A percentile compares a stretch with the other conserved stretches of the same genome.
These are phyloP conservation scores for Phytophthora tentaculata DNA, from an alignment of 352 stramenopile genomes.

Conservation along the genomic window DNA sequence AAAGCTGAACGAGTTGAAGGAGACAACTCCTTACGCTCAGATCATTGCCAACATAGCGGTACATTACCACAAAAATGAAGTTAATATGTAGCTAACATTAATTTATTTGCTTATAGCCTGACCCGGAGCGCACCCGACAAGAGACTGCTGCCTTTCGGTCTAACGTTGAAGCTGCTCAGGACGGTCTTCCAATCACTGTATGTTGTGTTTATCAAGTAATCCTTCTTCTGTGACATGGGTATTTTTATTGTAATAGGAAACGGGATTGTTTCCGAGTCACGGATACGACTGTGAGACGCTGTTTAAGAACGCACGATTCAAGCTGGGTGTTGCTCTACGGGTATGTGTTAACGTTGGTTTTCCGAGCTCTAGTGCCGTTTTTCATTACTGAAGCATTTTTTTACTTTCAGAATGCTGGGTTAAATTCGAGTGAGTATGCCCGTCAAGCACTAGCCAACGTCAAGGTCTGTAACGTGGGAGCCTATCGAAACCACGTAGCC, in stretches of 20 bases:
- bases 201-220: background rate
- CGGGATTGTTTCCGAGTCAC: constrained; percentile 70
- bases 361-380: background rate
- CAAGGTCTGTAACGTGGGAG: constrained; percentile 71
- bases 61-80: background rate
- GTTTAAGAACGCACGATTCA: constrained; percentile 86
- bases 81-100: background rate
- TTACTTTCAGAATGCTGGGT: constrained; percentile 53
- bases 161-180: constrained; percentile 68
- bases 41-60: constrained; percentile 65
- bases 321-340: constrained; percentile 73
- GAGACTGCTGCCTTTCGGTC: constrained; percentile 72
- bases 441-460: constrained; percentile 68
- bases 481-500: constrained; percentile 69
- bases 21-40: constrained; percentile 74
- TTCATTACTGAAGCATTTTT: background rate
- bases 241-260: constrained; percentile 50
- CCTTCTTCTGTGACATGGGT: background rate
- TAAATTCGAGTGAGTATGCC: constrained; percentile 72
- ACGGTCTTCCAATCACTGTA: constrained; percentile 61
- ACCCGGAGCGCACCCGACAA: constrained; percentile 70
- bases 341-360: constrained; percentile 27
- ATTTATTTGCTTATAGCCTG: constrained; percentile 36
- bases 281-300: constrained; percentile 80
- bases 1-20: constrained; percentile 67